Evolutionary conservation across 2,329 filamentous ascomycete genomes (phyloP).

Genomic region (Drechslerella coelobrocha): DNA sequence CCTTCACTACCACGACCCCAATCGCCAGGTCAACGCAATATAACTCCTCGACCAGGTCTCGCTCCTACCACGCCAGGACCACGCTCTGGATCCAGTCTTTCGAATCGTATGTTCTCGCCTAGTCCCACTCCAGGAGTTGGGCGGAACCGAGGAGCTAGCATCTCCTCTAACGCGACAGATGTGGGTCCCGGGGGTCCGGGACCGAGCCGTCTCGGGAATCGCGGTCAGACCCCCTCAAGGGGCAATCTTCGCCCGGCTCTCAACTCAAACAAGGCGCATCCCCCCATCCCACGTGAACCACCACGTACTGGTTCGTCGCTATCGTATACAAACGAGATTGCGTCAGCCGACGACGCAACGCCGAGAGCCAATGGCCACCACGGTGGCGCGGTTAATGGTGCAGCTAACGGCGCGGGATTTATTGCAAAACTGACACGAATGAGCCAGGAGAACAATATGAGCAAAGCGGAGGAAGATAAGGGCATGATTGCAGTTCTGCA

Average conservation of each 20-base stretch:
- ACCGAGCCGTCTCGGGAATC: neutral
- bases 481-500: constrained; percentile 77
- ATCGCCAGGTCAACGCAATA: constrained; percentile 42
- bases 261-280: constrained; percentile 24
- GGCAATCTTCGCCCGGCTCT: constrained; percentile 22
- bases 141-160: constrained; percentile 48
- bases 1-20: constrained; percentile 48
- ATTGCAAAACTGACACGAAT: constrained; percentile 51
- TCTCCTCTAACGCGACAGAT: constrained; percentile 51
- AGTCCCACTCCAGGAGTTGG: constrained; percentile 53
- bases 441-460: constrained; percentile 55
- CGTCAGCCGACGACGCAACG: constrained; percentile 25
- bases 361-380: constrained; percentile 21
- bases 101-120: constrained; percentile 53
- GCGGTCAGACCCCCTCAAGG: constrained; percentile 23
- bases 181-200: constrained; percentile 56
- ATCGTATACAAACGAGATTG: constrained; percentile 32
- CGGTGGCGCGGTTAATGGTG: neutral
- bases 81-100: constrained; percentile 52
- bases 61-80: constrained; percentile 52
- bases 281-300: constrained; percentile 9
- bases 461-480: constrained; percentile 60
- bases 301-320: constrained; percentile 26
- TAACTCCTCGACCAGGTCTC: constrained; percentile 49
- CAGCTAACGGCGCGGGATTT: constrained; percentile 17